Base-by-base conservation (phyloP, 2,329 filamentous ascomycete species). In the Mycosphaerella arachidis region DNA sequence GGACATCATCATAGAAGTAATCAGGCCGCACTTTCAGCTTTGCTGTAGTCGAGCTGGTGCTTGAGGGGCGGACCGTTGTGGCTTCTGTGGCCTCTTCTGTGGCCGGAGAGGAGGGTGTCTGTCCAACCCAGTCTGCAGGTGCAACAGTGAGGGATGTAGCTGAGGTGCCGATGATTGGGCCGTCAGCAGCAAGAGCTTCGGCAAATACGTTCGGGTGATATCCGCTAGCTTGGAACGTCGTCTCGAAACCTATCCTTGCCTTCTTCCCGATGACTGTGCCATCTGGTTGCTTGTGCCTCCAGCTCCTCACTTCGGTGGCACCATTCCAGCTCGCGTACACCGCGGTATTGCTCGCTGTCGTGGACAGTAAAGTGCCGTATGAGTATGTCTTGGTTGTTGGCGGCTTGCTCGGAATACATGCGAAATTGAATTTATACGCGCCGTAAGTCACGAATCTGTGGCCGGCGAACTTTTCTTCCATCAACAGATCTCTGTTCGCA, bases 371-470 rank as follows among this genome's bases (percentile, higher is more conserved):
- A 3, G 69, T 69, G 4, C 73, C 73, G 24, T 65, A 68, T 1
- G 69, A 71, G 3, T 68, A 69, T 6, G 73, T 65, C 16, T 71
- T 70, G 7, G 74, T 18, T 2, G 66, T 68, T 0, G 75, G 75
- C 7, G 54, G 52, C 3, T 63, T 59, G 61, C 16, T 20, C 5
- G 66, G 66, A 2, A 20, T 4, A 18, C 75, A 74, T 1, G 64
- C 69, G 55, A 74, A 77, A 33, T 72, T 64, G 29, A 61, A 70
- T 56, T 77, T 77, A 66, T 74, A 77, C 9, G 72, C 68, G 3
- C 76, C 74, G 58, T 78, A 78, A 29, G 70, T 76, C 6, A 70
- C 70, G 59, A 71, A 74, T 8, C 70, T 69, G 1, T 56, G n/a
- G 0, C 70, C 70, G 8, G 61, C 65, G 60, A 76, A 77, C 24